Evolutionary conservation across 2,329 filamentous ascomycete genomes (phyloP).

Genomic region (Erysiphe pisi): DNA sequence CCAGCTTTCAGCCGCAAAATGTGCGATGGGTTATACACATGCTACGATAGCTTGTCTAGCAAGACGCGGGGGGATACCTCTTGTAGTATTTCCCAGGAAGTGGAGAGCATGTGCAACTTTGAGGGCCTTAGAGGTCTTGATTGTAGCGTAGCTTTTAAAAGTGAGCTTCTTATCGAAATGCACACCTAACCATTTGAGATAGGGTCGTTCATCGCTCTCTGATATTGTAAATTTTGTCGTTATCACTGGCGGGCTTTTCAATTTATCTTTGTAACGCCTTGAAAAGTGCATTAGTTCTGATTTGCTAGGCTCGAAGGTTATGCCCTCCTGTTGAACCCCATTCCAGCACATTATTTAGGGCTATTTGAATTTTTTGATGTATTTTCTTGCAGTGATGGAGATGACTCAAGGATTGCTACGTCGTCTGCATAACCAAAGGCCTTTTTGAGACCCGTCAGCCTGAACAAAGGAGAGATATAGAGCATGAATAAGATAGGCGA

Average conservation of each 20-base stretch:
- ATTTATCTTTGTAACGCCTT: background rate
- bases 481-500: too few relatives aligned
- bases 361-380: too few relatives aligned
- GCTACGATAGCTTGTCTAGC: background rate
- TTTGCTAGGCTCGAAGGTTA: background rate
- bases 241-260: background rate
- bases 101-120: background rate
- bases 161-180: background rate
- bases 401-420: too few relatives aligned
- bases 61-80: background rate
- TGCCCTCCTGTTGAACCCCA: background rate
- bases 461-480: too few relatives aligned
- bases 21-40: background rate
- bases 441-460: too few relatives aligned
- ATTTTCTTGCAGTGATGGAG: too few relatives aligned
- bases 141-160: background rate
- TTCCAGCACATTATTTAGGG: too few relatives aligned
- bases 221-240: background rate
- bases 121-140: background rate
- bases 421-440: too few relatives aligned
- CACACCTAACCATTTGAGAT: background rate
- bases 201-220: background rate
- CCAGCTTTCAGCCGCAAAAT: constrained; percentile 6
- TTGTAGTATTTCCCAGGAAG: background rate
- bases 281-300: background rate